These are phyloP conservation scores for Barnettozyma salicaria DNA, from an alignment of 805 yeast genomes.

Conservation along the genomic window DNA sequence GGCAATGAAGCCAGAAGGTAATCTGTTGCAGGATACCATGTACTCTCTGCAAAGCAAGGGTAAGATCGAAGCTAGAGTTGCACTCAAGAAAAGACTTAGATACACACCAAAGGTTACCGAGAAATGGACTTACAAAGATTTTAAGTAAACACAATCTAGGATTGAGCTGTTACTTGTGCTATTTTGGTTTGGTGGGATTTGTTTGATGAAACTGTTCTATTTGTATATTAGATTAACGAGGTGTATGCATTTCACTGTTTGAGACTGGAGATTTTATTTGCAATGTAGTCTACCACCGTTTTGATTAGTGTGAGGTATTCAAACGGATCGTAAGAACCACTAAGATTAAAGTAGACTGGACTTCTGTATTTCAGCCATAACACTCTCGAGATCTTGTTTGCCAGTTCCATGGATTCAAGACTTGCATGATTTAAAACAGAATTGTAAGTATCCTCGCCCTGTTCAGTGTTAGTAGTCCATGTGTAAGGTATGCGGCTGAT, in stretches of 20 bases:
- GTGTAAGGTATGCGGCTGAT: neutral
- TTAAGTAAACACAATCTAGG: no score
- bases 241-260: no score
- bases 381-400: constrained; percentile 38
- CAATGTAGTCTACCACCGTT: constrained; percentile 27
- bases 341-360: constrained; percentile 42
- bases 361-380: constrained; percentile 33
- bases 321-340: constrained; percentile 33
- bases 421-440: constrained; percentile 36
- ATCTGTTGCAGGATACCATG: constrained; percentile 75
- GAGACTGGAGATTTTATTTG: constrained; percentile 9
- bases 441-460: constrained; percentile 30
- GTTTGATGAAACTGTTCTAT: no score
- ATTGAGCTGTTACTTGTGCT: no score
- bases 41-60: constrained; percentile 79
- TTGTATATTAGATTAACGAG: no score
- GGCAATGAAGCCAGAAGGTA: constrained; percentile 86
- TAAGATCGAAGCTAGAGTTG: constrained; percentile 77
- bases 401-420: constrained; percentile 36
- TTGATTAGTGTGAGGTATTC: constrained; percentile 29
- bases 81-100: constrained; percentile 54
- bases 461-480: constrained; percentile 4
- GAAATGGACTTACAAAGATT: constrained; percentile 91
- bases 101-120: constrained; percentile 75
- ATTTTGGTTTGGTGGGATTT: no score